These are phyloP conservation scores for Lycium ferocissimum DNA, from an alignment of 257 asterid genomes.

Conservation along the genomic window DNA sequence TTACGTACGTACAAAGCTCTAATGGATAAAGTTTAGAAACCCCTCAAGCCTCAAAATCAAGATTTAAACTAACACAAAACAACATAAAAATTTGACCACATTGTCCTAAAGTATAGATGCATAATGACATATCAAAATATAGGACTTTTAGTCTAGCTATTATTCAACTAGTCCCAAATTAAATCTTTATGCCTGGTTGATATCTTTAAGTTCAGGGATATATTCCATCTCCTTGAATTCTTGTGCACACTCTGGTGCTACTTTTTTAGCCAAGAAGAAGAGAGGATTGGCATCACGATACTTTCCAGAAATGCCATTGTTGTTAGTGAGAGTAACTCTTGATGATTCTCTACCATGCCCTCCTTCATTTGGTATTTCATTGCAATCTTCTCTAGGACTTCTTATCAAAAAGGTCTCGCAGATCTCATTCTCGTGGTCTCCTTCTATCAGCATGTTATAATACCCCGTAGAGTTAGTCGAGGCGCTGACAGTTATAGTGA, in stretches of 20 bases:
- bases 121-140: not conserved
- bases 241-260: slow-evolving; percentile 39
- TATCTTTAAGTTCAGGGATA: slow-evolving; percentile 30
- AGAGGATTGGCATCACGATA: slow-evolving; percentile 59
- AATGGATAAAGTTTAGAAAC: not conserved
- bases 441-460: slow-evolving; percentile 46
- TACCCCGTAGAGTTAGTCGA: slow-evolving; percentile 44
- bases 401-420: slow-evolving; percentile 48
- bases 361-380: slow-evolving; percentile 38
- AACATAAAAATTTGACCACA: not conserved
- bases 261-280: slow-evolving; percentile 51
- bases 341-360: slow-evolving; percentile 29
- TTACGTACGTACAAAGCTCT: not conserved
- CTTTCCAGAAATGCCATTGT: slow-evolving; percentile 46
- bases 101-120: not conserved
- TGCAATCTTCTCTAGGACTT: slow-evolving; percentile 52
- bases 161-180: not conserved
- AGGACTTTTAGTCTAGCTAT: not conserved
- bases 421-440: slow-evolving; percentile 56
- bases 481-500: slow-evolving; percentile 46
- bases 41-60: slow-evolving; percentile 4
- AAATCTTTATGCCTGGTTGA: slow-evolving; percentile 2
- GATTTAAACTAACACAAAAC: not conserved
- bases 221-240: slow-evolving; percentile 45
- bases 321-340: slow-evolving; percentile 43